Percentiles rank a stretch among this genome's conserved stretches.
These are phyloP conservation scores for Gracilaria domingensis DNA, from an alignment of 23 red algal species.

Conservation along the genomic window DNA sequence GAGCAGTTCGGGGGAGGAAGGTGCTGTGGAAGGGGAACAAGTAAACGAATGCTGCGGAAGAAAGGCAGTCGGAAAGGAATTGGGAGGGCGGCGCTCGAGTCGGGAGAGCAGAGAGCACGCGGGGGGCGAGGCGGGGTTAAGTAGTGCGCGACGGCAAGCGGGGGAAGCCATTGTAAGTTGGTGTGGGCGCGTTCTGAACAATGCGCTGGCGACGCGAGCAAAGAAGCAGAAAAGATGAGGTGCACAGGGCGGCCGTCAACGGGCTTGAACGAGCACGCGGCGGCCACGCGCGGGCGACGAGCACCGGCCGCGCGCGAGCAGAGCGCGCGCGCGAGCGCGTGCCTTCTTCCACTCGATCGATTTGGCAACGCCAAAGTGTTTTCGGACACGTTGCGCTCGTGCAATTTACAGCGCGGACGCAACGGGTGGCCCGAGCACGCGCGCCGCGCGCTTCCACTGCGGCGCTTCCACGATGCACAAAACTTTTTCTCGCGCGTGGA, in stretches of 20 bases:
- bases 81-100: too few species aligned
- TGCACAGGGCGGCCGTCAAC: not conserved
- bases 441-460: too few species aligned
- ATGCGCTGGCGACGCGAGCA: too few species aligned
- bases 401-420: not conserved
- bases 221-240: not conserved
- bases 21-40: not conserved
- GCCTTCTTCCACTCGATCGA: not conserved
- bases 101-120: not conserved
- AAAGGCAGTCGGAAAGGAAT: not conserved
- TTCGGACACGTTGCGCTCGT: not conserved
- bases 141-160: not conserved
- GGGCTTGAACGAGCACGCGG: not conserved
- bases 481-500: not conserved
- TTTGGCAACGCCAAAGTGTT: not conserved
- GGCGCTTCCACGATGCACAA: not conserved
- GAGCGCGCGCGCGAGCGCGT: too few species aligned
- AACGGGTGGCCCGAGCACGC: not conserved
- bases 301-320: not conserved
- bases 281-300: not conserved
- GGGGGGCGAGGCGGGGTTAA: not conserved
- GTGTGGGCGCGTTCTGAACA: not conserved
- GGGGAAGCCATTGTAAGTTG: not conserved
- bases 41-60: not conserved
- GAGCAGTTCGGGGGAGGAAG: not conserved